These are phyloP conservation scores for Kokia cookei DNA, from an alignment of 441 rosid species.

Conservation along the genomic window DNA sequence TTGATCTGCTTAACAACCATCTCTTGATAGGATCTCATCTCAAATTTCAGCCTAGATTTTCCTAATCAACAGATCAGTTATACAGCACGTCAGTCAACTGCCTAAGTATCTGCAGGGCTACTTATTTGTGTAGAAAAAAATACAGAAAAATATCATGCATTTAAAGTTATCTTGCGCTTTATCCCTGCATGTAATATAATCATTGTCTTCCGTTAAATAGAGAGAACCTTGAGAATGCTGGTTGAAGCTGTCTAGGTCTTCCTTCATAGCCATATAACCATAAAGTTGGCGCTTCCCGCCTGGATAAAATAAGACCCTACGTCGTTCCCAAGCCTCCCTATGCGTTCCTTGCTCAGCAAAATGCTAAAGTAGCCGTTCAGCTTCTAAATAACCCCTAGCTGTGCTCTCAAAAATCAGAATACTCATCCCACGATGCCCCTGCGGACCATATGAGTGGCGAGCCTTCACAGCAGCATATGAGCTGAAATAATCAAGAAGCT, in stretches of 20 bases:
- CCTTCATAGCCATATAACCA: constrained; percentile 51
- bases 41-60: constrained; percentile 43
- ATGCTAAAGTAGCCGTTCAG: constrained; percentile 53
- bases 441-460: constrained; percentile 72
- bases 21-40: constrained; percentile 64
- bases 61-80: constrained; percentile 35
- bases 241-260: constrained; percentile 52
- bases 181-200: not conserved
- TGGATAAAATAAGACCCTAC: constrained; percentile 17
- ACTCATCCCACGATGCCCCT: constrained; percentile 76
- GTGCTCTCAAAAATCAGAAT: constrained; percentile 50
- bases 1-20: constrained; percentile 56
- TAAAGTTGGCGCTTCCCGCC: constrained; percentile 62
- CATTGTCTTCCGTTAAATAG: not conserved
- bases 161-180: constrained; percentile 23
- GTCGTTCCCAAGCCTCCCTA: constrained; percentile 43
- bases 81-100: constrained; percentile 10
- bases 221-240: constrained; percentile 49
- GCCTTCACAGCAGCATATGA: constrained; percentile 46
- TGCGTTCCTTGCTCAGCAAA: constrained; percentile 46
- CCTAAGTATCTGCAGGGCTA: not conserved
- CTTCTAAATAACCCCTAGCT: constrained; percentile 52
- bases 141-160: not conserved
- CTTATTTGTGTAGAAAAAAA: not conserved
- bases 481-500: constrained; percentile 47